phyloP scores from a whole-genome alignment of 139 green algal genomes.

The Chlorella vulgaris region DNA sequence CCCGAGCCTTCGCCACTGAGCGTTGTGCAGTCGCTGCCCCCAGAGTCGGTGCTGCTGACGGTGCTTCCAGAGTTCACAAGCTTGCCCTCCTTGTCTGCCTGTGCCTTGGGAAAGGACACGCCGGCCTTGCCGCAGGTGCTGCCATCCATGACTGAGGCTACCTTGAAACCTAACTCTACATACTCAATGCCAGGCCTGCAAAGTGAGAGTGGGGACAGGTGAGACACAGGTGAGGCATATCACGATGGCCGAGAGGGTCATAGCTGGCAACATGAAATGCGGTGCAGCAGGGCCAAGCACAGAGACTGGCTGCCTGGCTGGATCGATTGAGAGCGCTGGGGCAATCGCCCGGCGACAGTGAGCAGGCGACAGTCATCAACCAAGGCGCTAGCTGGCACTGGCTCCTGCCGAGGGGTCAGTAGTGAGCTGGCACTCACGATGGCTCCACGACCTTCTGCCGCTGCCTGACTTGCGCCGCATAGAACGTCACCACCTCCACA shows the following conservation, averaged over 20 bases:
- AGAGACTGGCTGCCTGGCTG: too few relatives aligned
- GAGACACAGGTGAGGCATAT: background rate
- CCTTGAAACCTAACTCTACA: background rate
- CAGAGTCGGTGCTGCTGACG: too few relatives aligned
- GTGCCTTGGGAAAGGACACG: background rate
- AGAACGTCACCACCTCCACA: conserved; percentile 11
- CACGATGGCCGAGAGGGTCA: too few relatives aligned
- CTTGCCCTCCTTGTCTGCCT: too few relatives aligned
- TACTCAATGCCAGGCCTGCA: conserved; percentile 11
- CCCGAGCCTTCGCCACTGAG: background rate
- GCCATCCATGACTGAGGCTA: background rate
- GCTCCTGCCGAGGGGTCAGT: background rate
- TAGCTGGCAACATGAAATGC: background rate
- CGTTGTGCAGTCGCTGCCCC: background rate
- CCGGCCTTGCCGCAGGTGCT: background rate
- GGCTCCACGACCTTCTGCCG: background rate
- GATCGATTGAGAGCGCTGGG: too few relatives aligned
- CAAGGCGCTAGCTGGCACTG: background rate
- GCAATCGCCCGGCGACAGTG: too few relatives aligned
- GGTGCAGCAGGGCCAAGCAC: too few relatives aligned
- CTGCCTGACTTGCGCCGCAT: conserved; percentile 5
- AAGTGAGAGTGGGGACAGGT: background rate
- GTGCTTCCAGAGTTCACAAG: background rate
- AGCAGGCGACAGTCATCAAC: background rate
- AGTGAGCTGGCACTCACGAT: background rate